These are phyloP conservation scores for Sabuloglossum arenarium DNA, from an alignment of 495 filamentous ascomycete species.

Conservation along the genomic window DNA sequence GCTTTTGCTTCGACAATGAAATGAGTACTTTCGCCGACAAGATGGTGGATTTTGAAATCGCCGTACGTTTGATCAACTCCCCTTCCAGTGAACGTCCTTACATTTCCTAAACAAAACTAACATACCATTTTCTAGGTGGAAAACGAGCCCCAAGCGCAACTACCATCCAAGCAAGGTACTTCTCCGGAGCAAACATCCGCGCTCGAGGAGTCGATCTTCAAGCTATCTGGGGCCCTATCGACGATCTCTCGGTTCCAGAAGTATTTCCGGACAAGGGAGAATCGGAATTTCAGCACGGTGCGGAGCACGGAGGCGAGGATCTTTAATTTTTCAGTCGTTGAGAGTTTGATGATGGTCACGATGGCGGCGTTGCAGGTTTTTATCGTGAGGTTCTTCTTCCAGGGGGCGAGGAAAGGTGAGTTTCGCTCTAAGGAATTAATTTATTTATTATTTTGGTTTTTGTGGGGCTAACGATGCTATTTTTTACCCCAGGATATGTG, in stretches of 20 bases:
- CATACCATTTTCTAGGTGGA: constrained; percentile 43
- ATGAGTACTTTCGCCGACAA: constrained; percentile 98
- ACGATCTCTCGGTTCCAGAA: constrained; percentile 96
- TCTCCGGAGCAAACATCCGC: constrained; percentile 77
- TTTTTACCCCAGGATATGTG: no score
- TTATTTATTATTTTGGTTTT: not conserved
- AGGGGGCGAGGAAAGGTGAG: constrained; percentile 59
- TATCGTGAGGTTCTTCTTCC: constrained; percentile 96
- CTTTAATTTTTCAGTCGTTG: constrained; percentile 91
- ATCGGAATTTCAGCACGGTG: constrained; percentile 96
- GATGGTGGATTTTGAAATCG: constrained; percentile 95
- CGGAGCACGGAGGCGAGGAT: constrained; percentile 87
- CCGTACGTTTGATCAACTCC: constrained; percentile 34
- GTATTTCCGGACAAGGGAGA: constrained; percentile 97
- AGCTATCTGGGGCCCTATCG: constrained; percentile 82
- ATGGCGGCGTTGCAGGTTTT: constrained; percentile 98
- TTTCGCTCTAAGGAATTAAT: constrained; percentile 1
- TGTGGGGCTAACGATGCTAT: not conserved
- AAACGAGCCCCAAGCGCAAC: constrained; percentile 64
- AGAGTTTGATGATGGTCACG: constrained; percentile 74
- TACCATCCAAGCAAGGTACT: constrained; percentile 81
- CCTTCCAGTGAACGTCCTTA: no score
- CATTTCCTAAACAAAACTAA: not conserved
- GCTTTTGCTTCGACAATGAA: constrained; percentile 96
- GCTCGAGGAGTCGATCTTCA: constrained; percentile 89